Evolutionary conservation across 495 filamentous ascomycete genomes (phyloP).

Genomic region (Neurospora tetrasperma): DNA sequence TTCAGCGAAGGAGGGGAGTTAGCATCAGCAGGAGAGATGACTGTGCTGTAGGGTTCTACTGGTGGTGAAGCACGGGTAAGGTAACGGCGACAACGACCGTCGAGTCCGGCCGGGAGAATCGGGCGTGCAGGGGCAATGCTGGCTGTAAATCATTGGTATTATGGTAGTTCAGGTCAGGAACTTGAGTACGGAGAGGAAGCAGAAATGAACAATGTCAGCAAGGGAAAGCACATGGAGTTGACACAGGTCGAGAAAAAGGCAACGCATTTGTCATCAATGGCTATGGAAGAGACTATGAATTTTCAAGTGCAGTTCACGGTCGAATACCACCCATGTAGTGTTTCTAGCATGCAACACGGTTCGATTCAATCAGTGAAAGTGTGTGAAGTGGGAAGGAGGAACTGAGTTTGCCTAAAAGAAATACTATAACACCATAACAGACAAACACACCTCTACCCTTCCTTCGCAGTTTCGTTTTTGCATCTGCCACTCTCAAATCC

Average conservation of each 20-base stretch:
- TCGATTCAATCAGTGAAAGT: neutral
- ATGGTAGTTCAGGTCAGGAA: neutral
- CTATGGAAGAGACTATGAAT: neutral
- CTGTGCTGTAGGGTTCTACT: no score
- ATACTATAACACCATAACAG: neutral
- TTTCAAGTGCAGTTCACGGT: neutral
- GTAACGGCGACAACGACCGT: neutral
- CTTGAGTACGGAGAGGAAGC: neutral
- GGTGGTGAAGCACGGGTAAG: neutral
- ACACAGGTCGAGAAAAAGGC: neutral
- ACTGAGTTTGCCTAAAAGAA: neutral
- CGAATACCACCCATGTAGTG: neutral
- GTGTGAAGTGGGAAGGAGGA: neutral
- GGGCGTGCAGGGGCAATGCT: neutral
- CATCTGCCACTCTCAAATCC: neutral
- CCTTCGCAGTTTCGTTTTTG: neutral
- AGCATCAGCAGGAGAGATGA: no score
- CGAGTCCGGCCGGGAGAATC: neutral
- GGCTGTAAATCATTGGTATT: neutral
- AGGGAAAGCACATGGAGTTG: neutral
- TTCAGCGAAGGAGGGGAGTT: no score
- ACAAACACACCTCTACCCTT: neutral
- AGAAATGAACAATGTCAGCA: neutral
- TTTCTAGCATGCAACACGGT: neutral
- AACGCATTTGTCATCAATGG: neutral